phyloP scores from a whole-genome alignment of 805 yeast genomes.

The Spathaspora boniae region DNA sequence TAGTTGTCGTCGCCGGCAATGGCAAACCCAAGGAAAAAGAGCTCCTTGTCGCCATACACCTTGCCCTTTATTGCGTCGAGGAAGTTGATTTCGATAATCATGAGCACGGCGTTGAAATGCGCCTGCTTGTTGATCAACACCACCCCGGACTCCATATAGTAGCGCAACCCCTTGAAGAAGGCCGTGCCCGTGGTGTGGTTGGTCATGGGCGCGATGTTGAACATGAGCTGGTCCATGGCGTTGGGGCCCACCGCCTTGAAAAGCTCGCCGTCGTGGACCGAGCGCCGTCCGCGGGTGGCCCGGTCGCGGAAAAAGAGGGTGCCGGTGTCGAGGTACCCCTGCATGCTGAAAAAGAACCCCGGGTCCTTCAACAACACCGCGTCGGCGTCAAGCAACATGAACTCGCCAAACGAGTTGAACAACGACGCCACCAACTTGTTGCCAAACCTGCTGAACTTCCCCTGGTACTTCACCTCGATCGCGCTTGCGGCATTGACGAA shows the following conservation, averaged over 20 bases:
- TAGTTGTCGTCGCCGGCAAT: slow-evolving; percentile 22
- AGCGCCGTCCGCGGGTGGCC: slow-evolving; percentile 27
- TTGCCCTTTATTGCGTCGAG: slow-evolving; percentile 16
- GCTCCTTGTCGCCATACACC: slow-evolving; percentile 26
- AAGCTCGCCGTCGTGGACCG: slow-evolving; percentile 16
- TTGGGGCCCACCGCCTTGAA: slow-evolving; percentile 23
- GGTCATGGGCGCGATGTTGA: slow-evolving; percentile 33
- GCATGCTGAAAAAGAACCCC: slow-evolving; percentile 22
- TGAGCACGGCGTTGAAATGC: slow-evolving; percentile 22
- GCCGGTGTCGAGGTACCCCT: slow-evolving; percentile 28
- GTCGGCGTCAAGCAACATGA: slow-evolving; percentile 53
- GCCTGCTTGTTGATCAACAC: slow-evolving; percentile 20
- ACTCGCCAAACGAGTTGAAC: slow-evolving; percentile 56
- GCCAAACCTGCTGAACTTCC: slow-evolving; percentile 20
- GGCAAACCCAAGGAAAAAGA: slow-evolving; percentile 26
- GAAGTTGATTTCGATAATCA: slow-evolving; percentile 27
- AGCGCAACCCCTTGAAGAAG: slow-evolving; percentile 37
- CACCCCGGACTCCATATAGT: slow-evolving; percentile 30
- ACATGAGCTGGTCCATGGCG: slow-evolving; percentile 20
- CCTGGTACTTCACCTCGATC: slow-evolving; percentile 17
- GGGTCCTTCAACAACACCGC: slow-evolving; percentile 32
- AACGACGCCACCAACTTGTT: slow-evolving; percentile 52
- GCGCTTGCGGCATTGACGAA: slow-evolving; percentile 28
- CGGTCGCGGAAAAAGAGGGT: slow-evolving; percentile 21
- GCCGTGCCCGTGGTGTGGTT: slow-evolving; percentile 24